Evolutionary conservation across 768 basidiomycete species (phyloP).

Genomic region (Termitomyces sp.): DNA sequence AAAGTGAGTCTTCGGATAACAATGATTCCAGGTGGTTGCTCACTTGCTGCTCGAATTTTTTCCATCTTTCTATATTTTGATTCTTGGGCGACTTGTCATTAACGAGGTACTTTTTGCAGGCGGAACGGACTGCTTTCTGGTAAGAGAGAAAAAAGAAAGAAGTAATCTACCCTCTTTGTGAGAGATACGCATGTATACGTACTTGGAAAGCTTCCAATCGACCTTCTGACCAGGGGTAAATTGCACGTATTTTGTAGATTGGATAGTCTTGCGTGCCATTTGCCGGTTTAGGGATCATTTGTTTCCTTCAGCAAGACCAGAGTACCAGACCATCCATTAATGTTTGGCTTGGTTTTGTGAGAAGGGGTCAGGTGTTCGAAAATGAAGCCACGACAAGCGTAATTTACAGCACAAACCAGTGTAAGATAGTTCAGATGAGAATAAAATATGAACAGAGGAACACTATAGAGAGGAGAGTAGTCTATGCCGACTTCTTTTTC

Average conservation of each 20-base stretch:
- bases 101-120: not conserved
- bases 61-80: not conserved
- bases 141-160: not conserved
- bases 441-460: constrained; percentile 2
- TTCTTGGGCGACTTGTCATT: not conserved
- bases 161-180: not conserved
- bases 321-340: too few species aligned
- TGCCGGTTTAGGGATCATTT: not conserved
- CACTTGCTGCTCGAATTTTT: not conserved
- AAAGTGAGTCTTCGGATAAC: not conserved
- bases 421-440: not conserved
- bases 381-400: not conserved
- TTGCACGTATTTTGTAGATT: not conserved
- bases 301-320: not conserved
- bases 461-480: constrained; percentile 10
- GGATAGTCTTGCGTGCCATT: not conserved
- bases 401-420: not conserved
- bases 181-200: not conserved
- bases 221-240: not conserved
- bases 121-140: not conserved
- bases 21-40: not conserved
- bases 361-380: too few species aligned
- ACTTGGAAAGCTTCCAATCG: not conserved
- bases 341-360: too few species aligned
- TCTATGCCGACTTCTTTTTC: constrained; percentile 45